phyloP scores from a whole-genome alignment of 306 rosid genomes.

The Astragalus glycyphyllos region DNA sequence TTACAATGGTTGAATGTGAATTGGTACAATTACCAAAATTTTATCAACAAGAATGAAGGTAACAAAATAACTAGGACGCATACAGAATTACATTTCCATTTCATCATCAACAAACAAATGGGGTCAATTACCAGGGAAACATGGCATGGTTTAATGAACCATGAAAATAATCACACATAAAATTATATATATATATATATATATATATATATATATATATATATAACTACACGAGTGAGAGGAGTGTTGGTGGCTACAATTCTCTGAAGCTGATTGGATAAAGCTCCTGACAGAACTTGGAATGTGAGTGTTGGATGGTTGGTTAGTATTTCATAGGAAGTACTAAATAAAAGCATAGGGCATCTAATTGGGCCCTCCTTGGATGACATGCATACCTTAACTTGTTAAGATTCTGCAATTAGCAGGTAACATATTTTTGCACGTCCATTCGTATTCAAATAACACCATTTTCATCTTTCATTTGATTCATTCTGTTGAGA shows the following conservation, averaged over 20 bases:
- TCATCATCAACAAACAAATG: slow-evolving; percentile 45
- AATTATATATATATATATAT: neutral
- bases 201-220: slow-evolving; percentile 13
- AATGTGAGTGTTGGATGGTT: slow-evolving; percentile 38
- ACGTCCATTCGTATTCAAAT: slow-evolving; percentile 36
- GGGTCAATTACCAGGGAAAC: slow-evolving; percentile 46
- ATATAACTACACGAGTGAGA: slow-evolving; percentile 34
- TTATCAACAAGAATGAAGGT: slow-evolving; percentile 20
- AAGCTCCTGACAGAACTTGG: slow-evolving; percentile 29
- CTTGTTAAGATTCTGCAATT: slow-evolving; percentile 32
- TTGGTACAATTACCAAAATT: slow-evolving; percentile 35
- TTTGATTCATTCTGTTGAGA: slow-evolving; percentile 59
- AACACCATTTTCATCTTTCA: slow-evolving; percentile 52
- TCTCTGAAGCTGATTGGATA: slow-evolving; percentile 39
- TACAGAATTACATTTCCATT: slow-evolving; percentile 30
- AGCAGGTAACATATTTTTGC: slow-evolving; percentile 38
- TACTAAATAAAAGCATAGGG: slow-evolving; percentile 17
- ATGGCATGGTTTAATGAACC: slow-evolving; percentile 41
- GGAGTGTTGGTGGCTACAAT: slow-evolving; percentile 34
- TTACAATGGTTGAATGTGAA: slow-evolving; percentile 37
- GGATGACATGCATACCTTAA: slow-evolving; percentile 34
- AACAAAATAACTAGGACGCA: slow-evolving; percentile 31
- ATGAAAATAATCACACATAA: slow-evolving; percentile 34
- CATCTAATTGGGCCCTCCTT: slow-evolving; percentile 22
- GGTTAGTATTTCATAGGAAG: slow-evolving; percentile 26